Evolutionary conservation across 108 stramenopile species (phyloP).

Genomic region (Bacterosira constricta): DNA sequence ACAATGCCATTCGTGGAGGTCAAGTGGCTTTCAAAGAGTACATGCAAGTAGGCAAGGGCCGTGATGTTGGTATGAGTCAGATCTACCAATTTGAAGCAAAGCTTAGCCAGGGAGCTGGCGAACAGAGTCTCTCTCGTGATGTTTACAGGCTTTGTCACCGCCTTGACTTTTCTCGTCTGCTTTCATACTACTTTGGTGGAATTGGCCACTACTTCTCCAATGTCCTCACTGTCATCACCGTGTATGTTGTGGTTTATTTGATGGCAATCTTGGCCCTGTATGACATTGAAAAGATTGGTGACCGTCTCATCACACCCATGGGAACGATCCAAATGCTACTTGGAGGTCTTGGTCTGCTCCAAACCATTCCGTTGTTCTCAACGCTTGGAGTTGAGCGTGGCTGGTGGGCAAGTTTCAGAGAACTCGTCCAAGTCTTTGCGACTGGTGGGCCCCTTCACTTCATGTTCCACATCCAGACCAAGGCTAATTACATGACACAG

Average conservation of each 20-base stretch:
- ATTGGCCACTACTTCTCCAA: constrained; percentile 98
- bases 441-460: constrained; percentile 98
- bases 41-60: constrained; percentile 96
- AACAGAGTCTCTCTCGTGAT: constrained; percentile 97
- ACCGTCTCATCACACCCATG: constrained; percentile 91
- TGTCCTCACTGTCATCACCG: constrained; percentile 92
- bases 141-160: constrained; percentile 93
- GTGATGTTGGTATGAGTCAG: constrained; percentile 99
- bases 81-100: constrained; percentile 99
- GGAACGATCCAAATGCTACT: constrained; percentile 95
- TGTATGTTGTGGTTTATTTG: constrained; percentile 93
- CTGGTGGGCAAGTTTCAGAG: constrained; percentile 83
- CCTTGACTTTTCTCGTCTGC: constrained; percentile 96
- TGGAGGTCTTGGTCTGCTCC: constrained; percentile 91
- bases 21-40: constrained; percentile 96
- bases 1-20: constrained; percentile 93
- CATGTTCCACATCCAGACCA: constrained; percentile 99
- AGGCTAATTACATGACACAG: constrained; percentile 96
- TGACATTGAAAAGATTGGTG: constrained; percentile 92
- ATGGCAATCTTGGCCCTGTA: constrained; percentile 92
- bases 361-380: constrained; percentile 97
- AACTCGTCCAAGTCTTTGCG: constrained; percentile 91
- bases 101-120: constrained; percentile 97
- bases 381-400: constrained; percentile 97
- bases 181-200: constrained; percentile 98